Conservation (phyloP, 768 basidiomycete species). For the Suillus placidus region DNA sequence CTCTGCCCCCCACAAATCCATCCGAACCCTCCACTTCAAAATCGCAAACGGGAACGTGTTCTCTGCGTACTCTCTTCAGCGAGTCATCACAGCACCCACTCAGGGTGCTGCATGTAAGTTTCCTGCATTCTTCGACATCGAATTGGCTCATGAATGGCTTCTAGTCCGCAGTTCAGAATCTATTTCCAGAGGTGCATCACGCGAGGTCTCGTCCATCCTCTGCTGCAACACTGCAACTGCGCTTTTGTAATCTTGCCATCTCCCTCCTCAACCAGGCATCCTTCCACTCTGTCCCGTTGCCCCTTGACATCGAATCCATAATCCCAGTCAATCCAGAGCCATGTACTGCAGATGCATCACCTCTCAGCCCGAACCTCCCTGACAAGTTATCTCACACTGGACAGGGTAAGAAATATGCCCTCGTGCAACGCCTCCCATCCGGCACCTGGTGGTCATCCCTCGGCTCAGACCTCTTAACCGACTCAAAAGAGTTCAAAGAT, state of each 20-base stretch:
- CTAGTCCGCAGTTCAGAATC: conserved; percentile 65
- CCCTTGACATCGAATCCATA: conserved; percentile 49
- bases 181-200: conserved; percentile 68
- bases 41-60: conserved; percentile 38
- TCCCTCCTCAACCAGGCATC: conserved; percentile 76
- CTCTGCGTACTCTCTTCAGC: conserved; percentile 59
- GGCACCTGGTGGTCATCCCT: conserved; percentile 83
- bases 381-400: conserved; percentile 32
- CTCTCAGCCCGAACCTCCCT: conserved; percentile 17
- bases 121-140: conserved; percentile 17
- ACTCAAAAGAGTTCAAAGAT: conserved; percentile 47
- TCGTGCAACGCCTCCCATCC: conserved; percentile 76
- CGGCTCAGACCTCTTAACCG: conserved; percentile 45
- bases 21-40: conserved; percentile 45
- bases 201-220: conserved; percentile 65
- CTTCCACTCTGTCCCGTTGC: conserved; percentile 44
- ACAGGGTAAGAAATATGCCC: conserved; percentile 63
- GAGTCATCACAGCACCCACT: conserved; percentile 57
- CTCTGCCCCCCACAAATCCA: conserved; percentile 45
- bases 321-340: conserved; percentile 33
- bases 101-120: conserved; percentile 56
- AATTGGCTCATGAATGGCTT: conserved; percentile 13
- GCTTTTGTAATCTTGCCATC: conserved; percentile 74
- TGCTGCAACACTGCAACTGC: conserved; percentile 68
- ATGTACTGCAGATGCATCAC: conserved; percentile 23